Base-by-base conservation (phyloP, 306 rosid genomes). In the Medicago arabica region DNA sequence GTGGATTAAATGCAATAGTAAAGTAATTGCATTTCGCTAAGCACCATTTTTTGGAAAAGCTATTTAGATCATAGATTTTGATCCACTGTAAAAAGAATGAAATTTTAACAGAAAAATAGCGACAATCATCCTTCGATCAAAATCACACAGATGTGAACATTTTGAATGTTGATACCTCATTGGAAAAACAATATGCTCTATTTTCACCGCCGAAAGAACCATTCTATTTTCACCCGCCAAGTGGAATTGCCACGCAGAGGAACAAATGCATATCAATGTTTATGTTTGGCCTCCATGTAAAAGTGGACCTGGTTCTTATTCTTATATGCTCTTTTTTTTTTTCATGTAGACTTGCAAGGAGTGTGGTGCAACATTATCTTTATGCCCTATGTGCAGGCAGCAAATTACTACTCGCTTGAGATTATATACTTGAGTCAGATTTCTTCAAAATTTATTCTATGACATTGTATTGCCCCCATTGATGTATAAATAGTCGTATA, bases 281-380 rank as follows among this genome's bases (percentile, higher is more conserved):
- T 9, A 49, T 40, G 47, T 3, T 43, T 43, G 3, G 59, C 5
- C 36, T 55, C 57, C 80, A 14, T 75, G 75, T 65, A 54, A 40
- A 60, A 54, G 15, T 40, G 14, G n/a, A 43, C 21, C 39, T 44
- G 39, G 15, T 46, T 28, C 40, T 71, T 15, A 71, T 83, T 31
- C 34, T 71, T 15, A 70, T 83, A 19, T 57, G 17, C 46, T 10
- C 8, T 40, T 23, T 23, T 23, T 23, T 1, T 69, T 79, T 17
- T 21, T 51, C 19, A 11, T 47, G 78, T 17, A 95, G 98, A 92
- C 97, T 39, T 95, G 98, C 96, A 90, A 84, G 92, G 97, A 92
- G 64, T 95, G 98, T 69, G 95, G 97, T 1, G 77, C 66, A 5
- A 78, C 87, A 18, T 71, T 95, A 70, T 83, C 88, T 40, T 39